Base-by-base conservation (phyloP, 2,329 filamentous ascomycete species). In the Aspergillus unguis region DNA sequence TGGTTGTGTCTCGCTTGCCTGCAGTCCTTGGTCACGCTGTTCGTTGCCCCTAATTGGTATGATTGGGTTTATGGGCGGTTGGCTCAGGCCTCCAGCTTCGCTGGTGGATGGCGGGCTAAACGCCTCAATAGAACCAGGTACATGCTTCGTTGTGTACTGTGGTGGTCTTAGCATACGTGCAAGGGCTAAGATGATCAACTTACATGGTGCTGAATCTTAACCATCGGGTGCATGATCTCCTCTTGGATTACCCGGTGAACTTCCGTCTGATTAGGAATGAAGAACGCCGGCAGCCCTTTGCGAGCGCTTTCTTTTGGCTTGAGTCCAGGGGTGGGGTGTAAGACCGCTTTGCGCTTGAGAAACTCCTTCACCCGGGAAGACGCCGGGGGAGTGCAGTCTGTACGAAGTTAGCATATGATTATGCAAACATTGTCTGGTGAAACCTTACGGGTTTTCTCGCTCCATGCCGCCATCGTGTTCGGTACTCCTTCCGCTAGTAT, bases 191-290 rank as follows among this genome's bases (percentile, higher is more conserved):
- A n/a, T 29, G 25, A 45, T 10, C 33, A 37, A 6, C 65, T 57
- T 58, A 70, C 67, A 50, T 68, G 59, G 37, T 70, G 65, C 33
- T 58, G 26, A n/a, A 70, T 68, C 44, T 70, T 70, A 23, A 58
- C 57, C 53, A 68, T 59, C 3, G 67, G 67, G 31, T 68, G 54
- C 17, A 68, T 56, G 8, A 70, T 65, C n/a, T 70, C 65, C 26
- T 46, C 46, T 27, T 61, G 38, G 28, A 70, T 57, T 44, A 46
- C 62, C 38, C 58, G 36, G 26, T 45, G 56, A 2, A 60, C 50
- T 11, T 61, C 57, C 8, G 59, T 48, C 11, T 57, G 58, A 4
- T 52, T 48, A 32, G 64, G 56, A 10, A 70, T 49, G 5, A 42
- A 54, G 42, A 60, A 70, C 50, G 61, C 65, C 5, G 67, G 67